A percentile compares a stretch with the other conserved stretches of the same genome.
These are phyloP conservation scores for Quercus suber DNA, from an alignment of 306 rosid species.

Conservation along the genomic window DNA sequence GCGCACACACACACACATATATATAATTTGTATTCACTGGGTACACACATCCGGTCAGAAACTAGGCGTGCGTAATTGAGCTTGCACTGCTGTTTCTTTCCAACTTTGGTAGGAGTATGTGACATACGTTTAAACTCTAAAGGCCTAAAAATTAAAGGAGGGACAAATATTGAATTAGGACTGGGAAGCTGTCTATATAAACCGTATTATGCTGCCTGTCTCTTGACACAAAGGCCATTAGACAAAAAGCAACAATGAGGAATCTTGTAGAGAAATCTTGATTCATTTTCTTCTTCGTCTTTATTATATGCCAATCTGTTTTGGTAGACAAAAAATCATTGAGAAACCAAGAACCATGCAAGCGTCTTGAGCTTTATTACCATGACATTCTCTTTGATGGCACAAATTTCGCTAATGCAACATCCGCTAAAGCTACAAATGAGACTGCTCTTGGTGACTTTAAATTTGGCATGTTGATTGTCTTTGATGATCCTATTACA, in stretches of 20 bases:
- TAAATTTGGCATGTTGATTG: slow-evolving; percentile 30
- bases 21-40: no score
- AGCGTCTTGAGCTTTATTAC: slow-evolving; percentile 37
- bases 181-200: background rate
- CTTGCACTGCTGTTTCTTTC: no score
- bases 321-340: background rate
- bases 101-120: no score
- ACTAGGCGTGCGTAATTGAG: no score
- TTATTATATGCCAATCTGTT: background rate
- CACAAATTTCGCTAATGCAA: slow-evolving; percentile 29
- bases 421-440: slow-evolving; percentile 25
- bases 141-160: no score
- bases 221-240: background rate
- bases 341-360: slow-evolving; percentile 33
- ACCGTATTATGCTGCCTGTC: background rate
- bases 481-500: slow-evolving; percentile 40
- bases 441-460: slow-evolving; percentile 11
- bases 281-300: slow-evolving; percentile 1
- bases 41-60: no score
- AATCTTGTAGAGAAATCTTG: background rate
- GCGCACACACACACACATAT: no score
- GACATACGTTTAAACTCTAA: no score
- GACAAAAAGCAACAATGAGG: background rate
- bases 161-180: background rate
- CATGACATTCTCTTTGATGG: slow-evolving; percentile 37